These are phyloP conservation scores for Chytridium lagenaria DNA, from an alignment of 371 early-diverging fungal species.

Conservation along the genomic window DNA sequence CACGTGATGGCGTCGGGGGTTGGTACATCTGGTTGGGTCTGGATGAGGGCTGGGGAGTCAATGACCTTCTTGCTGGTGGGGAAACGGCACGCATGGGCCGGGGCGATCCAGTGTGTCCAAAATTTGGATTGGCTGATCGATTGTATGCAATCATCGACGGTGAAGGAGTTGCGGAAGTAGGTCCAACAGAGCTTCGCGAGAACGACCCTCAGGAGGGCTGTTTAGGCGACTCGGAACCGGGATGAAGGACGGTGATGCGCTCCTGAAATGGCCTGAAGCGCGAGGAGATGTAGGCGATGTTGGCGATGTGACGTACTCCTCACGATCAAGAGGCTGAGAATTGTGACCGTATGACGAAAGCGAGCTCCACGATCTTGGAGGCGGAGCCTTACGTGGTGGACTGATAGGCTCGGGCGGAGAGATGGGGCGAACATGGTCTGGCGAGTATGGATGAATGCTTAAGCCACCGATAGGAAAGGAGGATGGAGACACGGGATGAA, in stretches of 20 bases:
- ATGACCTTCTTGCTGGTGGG: neutral
- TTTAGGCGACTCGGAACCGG: neutral
- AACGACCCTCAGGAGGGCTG: neutral
- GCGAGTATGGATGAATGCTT: neutral
- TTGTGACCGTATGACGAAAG: neutral
- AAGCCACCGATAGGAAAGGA: neutral
- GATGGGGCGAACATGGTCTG: neutral
- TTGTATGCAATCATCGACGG: neutral
- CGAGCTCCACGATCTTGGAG: constrained; percentile 4
- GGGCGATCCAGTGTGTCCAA: neutral
- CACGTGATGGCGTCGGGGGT: neutral
- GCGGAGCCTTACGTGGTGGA: neutral
- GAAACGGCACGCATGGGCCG: too few species aligned
- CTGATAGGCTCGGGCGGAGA: neutral
- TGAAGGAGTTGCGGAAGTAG: neutral
- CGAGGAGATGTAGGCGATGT: neutral
- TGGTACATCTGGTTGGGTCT: constrained; percentile 7
- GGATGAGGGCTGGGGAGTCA: neutral
- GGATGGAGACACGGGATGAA: neutral
- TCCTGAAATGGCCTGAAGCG: neutral
- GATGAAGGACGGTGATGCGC: neutral
- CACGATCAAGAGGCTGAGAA: neutral
- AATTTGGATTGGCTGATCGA: neutral
- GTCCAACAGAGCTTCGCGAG: neutral
- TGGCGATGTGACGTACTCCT: neutral